Base-by-base conservation (phyloP, 192 early-diverging fungal genomes). In the Podila epigama region DNA sequence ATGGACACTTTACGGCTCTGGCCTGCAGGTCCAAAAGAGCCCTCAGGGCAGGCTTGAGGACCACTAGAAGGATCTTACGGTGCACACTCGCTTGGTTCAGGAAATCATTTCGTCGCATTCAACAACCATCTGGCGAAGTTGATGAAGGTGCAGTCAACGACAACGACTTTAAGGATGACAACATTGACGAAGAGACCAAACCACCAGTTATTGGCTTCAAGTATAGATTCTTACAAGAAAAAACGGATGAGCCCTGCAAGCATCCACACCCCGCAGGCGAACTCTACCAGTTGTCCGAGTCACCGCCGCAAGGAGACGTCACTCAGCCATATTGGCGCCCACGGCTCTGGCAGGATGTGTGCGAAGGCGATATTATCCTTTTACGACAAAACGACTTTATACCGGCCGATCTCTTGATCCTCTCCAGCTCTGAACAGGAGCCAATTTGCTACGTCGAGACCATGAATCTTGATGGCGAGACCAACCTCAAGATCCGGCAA, bases 391-490 rank as follows among this genome's bases (percentile, higher is more conserved):
- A 86, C 51, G 88, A 91, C 51, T 57, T 80, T n/a, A 82, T 90
- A 22, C 87, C 89, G 7, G 89, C 89, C 18, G 91, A 92, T 67
- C 70, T 93, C 3, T 51, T 91, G 16, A 86, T 93, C 37, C 57
- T 93, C 9, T 82, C 89, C 8, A 85, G 89, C 1, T 85, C 84
- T 36, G 91, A 92, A 62, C 87, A 83, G 10, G 90, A 92, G 58
- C 80, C 72, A 2, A 53, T 87, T 7, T 91, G 90, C 66, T 93
- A 89, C 63, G 73, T 92, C 1, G 92, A 94, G 68, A 94, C 92
- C 1, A 91, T 89, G 59, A 93, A 94, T 63, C 61, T 94, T 50
- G 92, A 94, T 75, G 92, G 92, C 28, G 92, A 94, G 75, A 93
- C 91, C 12, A 94, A 94, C 75, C 58, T 94, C 1, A 94, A 94